Evolutionary conservation across 108 stramenopile species (phyloP).

Genomic region (Epithemia pelagica): DNA sequence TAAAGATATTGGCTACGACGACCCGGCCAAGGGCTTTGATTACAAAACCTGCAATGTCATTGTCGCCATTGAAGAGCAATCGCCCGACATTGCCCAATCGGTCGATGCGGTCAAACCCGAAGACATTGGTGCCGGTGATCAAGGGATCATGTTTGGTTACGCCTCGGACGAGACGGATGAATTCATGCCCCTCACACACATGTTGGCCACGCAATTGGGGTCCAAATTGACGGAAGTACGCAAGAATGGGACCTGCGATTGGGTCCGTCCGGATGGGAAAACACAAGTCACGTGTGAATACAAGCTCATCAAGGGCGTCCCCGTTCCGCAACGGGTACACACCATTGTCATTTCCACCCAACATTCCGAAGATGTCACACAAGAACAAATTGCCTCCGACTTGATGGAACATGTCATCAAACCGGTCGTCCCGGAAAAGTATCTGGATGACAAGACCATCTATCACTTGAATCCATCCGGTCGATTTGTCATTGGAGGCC

Average conservation of each 20-base stretch:
- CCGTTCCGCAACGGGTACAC: conserved; percentile 93
- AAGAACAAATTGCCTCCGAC: conserved; percentile 89
- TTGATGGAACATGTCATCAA: conserved; percentile 97
- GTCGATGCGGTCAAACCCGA: conserved; percentile 92
- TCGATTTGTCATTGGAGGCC: conserved; percentile 96
- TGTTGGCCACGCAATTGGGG: conserved; percentile 91
- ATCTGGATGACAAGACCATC: conserved; percentile 94
- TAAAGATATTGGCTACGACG: conserved; percentile 95
- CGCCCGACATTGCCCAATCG: conserved; percentile 95
- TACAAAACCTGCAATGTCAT: conserved; percentile 95
- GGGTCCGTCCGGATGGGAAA: conserved; percentile 98
- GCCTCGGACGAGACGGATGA: conserved; percentile 94
- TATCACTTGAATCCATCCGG: conserved; percentile 95
- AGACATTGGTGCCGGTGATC: conserved; percentile 96
- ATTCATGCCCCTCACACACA: conserved; percentile 95
- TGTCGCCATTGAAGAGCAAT: conserved; percentile 97
- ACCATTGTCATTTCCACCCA: conserved; percentile 97
- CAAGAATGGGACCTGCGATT: conserved; percentile 88
- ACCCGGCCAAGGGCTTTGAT: conserved; percentile 90
- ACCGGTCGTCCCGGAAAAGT: conserved; percentile 93
- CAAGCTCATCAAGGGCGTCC: conserved; percentile 84
- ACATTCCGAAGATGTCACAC: conserved; percentile 90
- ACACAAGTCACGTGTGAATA: conserved; percentile 96
- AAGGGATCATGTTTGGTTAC: conserved; percentile 99
- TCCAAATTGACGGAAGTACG: conserved; percentile 94